A percentile compares a stretch with the other conserved stretches of the same genome.
Evolutionary conservation across 202 grass and related monocot species (phyloP).

Genomic region (Setaria viridis): DNA sequence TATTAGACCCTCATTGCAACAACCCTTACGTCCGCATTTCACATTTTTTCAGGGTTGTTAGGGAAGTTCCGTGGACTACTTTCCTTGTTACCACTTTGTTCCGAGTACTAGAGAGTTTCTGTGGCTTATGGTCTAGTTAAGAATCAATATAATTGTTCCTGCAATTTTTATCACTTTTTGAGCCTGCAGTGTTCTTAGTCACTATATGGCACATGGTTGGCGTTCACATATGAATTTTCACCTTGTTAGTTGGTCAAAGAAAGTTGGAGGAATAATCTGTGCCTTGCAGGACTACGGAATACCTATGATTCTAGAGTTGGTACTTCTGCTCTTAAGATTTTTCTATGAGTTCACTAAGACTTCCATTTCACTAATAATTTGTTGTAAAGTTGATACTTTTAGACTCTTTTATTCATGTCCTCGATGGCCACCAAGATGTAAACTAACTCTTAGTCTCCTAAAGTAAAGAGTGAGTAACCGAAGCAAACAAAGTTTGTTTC

Average conservation of each 20-base stretch:
- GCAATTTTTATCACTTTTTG: background rate
- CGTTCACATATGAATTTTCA: too few species aligned
- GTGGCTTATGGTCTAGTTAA: background rate
- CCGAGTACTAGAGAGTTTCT: background rate
- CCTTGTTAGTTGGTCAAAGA: too few species aligned
- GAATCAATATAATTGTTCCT: background rate
- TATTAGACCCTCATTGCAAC: background rate
- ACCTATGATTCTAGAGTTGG: background rate
- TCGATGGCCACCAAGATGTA: background rate
- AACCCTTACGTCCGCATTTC: background rate
- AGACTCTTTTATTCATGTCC: background rate
- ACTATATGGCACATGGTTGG: background rate
- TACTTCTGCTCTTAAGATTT: too few species aligned
- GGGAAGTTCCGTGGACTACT: background rate
- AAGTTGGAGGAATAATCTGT: background rate
- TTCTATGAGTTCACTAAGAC: too few species aligned
- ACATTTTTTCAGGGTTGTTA: background rate
- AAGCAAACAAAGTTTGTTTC: background rate
- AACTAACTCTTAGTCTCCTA: background rate
- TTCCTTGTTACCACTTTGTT: background rate
- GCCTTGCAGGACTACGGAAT: background rate
- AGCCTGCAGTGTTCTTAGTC: background rate
- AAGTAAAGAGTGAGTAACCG: background rate
- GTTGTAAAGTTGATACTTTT: too few species aligned
- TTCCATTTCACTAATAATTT: too few species aligned